Percentiles rank a stretch among this genome's conserved stretches.
phyloP scores from a whole-genome alignment of 805 yeast genomes.

The Myxozyma kluyveri region DNA sequence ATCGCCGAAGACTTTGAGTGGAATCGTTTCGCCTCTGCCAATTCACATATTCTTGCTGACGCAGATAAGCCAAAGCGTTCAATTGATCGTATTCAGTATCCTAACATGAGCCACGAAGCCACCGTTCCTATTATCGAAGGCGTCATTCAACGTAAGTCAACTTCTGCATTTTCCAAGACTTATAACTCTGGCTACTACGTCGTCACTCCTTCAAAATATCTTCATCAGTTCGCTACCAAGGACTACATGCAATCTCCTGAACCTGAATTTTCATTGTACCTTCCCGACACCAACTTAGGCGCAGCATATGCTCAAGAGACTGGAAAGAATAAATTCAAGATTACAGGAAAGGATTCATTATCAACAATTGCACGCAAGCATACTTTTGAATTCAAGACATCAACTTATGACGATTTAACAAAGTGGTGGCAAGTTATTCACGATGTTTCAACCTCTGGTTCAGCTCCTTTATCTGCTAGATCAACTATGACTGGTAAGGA shows the following conservation, averaged over 20 bases:
- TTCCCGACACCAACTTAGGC: constrained; percentile 49
- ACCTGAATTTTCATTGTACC: constrained; percentile 48
- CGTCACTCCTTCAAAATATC: constrained; percentile 46
- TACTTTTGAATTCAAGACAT: constrained; percentile 45
- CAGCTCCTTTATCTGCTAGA: constrained; percentile 7
- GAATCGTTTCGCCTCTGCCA: constrained; percentile 41
- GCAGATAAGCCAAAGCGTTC: constrained; percentile 41
- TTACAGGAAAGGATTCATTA: constrained; percentile 46
- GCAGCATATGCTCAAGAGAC: constrained; percentile 36
- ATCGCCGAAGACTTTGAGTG: constrained; percentile 48
- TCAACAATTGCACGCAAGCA: constrained; percentile 38
- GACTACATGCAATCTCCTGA: constrained; percentile 44
- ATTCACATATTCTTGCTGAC: constrained; percentile 40
- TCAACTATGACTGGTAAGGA: constrained; percentile 2
- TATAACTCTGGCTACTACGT: constrained; percentile 48
- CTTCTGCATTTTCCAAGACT: constrained; percentile 42
- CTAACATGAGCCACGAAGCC: constrained; percentile 43
- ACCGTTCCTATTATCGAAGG: constrained; percentile 51
- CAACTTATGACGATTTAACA: constrained; percentile 45
- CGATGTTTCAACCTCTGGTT: constrained; percentile 18
- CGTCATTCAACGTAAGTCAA: constrained; percentile 46
- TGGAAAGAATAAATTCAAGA: constrained; percentile 43
- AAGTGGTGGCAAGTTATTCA: constrained; percentile 47
- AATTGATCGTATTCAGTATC: constrained; percentile 40
- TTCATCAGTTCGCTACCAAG: constrained; percentile 49